Base-by-base conservation (phyloP, 345 rosid species). In the Corchorus olitorius region DNA sequence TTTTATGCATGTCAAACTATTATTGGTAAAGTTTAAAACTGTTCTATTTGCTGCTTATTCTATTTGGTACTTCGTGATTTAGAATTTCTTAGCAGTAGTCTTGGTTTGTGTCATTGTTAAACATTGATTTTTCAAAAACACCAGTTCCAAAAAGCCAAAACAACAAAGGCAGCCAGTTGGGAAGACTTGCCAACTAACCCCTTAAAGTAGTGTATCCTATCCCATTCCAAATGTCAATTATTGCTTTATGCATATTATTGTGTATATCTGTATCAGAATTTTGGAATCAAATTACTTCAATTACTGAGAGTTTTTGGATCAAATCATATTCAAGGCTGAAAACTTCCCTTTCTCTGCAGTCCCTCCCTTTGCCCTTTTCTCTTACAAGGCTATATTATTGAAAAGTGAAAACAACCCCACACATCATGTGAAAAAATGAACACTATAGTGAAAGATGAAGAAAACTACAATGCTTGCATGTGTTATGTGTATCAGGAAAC, bases 141-240 rank as follows among this genome's bases (percentile, higher is more conserved):
- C 19, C 66, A n/a, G 11, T 43, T 65, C 41, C 6, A 27, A n/a
- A 63, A 77, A 33, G 43, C 48, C 39, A 22, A 2, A 17, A 20
- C 61, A 50, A 50, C 60, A 45, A 27, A 53, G 67, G 73, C 75
- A 78, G 34, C 70, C 39, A 71, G 41, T 11, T 39, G 80, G 76
- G 80, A 66, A 37, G 78, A 81, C 80, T 15, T 49, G 63, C 60
- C 85, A 79, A 77, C 87, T 0, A 61, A 75, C 71, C 13, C 33
- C 22, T 22, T 11, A 59, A 59, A 27, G 39, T 4, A 59, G 12
- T 27, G 27, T 27, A 27, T 27, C n/a, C n/a, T n/a, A n/a, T n/a
- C 27, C 27, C 27, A 27, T 27, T 34, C 63, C 64, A 22, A 12
- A 59, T 8, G 13, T 17, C 49, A 27, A 39, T 39, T 39, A 45